Evolutionary conservation across 805 yeast species (phyloP).

Genomic region (Lipomyces japonicus): DNA sequence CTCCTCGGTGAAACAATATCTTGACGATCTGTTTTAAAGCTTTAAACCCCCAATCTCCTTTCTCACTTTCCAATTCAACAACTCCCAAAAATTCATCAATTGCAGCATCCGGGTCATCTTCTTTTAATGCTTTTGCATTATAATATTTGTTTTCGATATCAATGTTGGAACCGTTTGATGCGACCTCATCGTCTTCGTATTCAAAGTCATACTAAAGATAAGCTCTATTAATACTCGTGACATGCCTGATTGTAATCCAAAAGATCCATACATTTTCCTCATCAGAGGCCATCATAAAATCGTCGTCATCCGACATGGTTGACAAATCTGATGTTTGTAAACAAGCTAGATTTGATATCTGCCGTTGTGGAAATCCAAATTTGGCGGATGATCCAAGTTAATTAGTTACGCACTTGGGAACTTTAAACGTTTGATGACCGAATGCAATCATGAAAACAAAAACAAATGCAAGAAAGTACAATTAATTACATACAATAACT

Average conservation of each 20-base stretch:
- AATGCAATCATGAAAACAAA: too few relatives aligned
- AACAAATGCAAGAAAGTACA: too few relatives aligned
- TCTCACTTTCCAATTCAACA: slow-evolving; percentile 29
- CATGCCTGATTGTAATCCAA: neutral
- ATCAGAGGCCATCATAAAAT: slow-evolving; percentile 41
- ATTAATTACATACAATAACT: too few relatives aligned
- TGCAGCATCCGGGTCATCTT: slow-evolving; percentile 39
- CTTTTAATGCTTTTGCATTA: slow-evolving; percentile 37
- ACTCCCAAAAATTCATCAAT: slow-evolving; percentile 34
- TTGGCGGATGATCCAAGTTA: too few relatives aligned
- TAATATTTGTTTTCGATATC: slow-evolving; percentile 39
- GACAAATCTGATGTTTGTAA: too few relatives aligned
- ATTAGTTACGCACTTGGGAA: too few relatives aligned
- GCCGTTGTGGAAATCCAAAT: too few relatives aligned
- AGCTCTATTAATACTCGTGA: slow-evolving; percentile 6
- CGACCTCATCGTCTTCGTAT: slow-evolving; percentile 39
- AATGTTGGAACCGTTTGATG: slow-evolving; percentile 31
- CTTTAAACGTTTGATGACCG: too few relatives aligned
- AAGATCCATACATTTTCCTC: slow-evolving; percentile 38
- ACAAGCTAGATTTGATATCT: too few relatives aligned
- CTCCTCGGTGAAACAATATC: slow-evolving; percentile 29
- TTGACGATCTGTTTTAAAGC: slow-evolving; percentile 39
- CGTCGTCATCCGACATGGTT: slow-evolving; percentile 42
- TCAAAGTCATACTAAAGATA: slow-evolving; percentile 38
- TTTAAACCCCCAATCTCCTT: slow-evolving; percentile 37